Evolutionary conservation across 805 yeast genomes (phyloP).

Genomic region (Wickerhamomyces sydowiorum): DNA sequence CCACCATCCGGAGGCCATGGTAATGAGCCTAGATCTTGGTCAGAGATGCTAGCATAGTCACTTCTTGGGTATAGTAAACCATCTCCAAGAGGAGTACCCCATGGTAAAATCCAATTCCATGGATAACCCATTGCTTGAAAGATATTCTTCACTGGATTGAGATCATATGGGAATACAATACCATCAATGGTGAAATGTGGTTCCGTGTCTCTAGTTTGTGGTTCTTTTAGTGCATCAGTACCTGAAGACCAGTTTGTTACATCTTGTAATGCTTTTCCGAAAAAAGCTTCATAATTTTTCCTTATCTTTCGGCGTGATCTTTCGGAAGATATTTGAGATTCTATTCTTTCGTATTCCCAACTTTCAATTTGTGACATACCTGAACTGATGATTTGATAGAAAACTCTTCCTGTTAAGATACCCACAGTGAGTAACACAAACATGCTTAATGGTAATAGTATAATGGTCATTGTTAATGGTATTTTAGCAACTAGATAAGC

Average conservation of each 20-base stretch:
- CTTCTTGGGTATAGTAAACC: slow-evolving; percentile 57
- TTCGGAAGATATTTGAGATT: slow-evolving; percentile 52
- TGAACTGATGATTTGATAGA: slow-evolving; percentile 42
- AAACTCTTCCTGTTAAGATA: slow-evolving; percentile 55
- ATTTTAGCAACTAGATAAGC: slow-evolving; percentile 44
- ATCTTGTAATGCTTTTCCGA: slow-evolving; percentile 15
- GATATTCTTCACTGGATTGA: slow-evolving; percentile 53
- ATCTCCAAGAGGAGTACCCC: slow-evolving; percentile 53
- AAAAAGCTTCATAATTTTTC: slow-evolving; percentile 31
- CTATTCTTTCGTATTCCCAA: slow-evolving; percentile 88
- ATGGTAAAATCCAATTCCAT: slow-evolving; percentile 66
- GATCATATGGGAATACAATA: slow-evolving; percentile 79
- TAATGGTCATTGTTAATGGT: slow-evolving; percentile 50
- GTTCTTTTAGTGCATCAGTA: background rate
- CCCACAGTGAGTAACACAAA: slow-evolving; percentile 59
- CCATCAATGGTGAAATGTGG: slow-evolving; percentile 49
- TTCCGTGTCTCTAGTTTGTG: slow-evolving; percentile 5
- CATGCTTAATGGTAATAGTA: slow-evolving; percentile 47
- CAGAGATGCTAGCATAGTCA: slow-evolving; percentile 40
- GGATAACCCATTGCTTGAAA: slow-evolving; percentile 51
- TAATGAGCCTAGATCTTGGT: slow-evolving; percentile 53
- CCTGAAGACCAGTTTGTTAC: slow-evolving; percentile 16
- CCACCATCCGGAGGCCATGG: slow-evolving; percentile 97
- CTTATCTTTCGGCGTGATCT: slow-evolving; percentile 47
- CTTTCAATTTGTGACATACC: slow-evolving; percentile 88